Conservation (phyloP, 495 filamentous ascomycete species). For the Daldinia loculata region DNA sequence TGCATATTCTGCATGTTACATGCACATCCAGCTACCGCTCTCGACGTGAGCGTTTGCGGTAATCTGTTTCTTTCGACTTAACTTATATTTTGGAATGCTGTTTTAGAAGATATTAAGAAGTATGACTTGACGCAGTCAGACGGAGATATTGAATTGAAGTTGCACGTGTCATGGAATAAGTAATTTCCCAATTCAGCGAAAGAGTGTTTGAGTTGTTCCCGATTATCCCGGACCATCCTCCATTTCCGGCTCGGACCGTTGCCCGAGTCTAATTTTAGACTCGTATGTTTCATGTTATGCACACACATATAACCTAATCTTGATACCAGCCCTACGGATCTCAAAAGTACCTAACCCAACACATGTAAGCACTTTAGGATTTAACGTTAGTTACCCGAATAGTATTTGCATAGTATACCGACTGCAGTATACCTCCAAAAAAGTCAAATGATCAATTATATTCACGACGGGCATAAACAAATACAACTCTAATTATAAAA, state of each 20-base stretch:
- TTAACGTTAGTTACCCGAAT: not conserved
- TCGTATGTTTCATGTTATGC: not conserved
- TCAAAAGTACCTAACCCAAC: not conserved
- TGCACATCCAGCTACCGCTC: not conserved
- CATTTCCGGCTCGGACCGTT: not conserved
- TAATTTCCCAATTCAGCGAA: not conserved
- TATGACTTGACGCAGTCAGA: not conserved
- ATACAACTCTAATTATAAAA: not conserved
- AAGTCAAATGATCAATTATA: not conserved
- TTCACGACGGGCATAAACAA: not conserved
- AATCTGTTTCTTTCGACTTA: not conserved
- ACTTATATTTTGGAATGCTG: not conserved
- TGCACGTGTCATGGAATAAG: not conserved
- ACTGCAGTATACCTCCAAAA: not conserved
- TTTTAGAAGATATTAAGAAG: not conserved
- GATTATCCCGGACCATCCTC: not conserved
- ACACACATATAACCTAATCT: not conserved
- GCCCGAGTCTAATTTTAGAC: not conserved
- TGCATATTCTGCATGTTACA: not conserved
- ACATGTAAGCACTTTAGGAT: not conserved
- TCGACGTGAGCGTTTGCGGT: not conserved
- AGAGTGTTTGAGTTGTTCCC: not conserved
- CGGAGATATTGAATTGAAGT: not conserved
- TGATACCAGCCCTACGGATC: not conserved
- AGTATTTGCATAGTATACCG: not conserved